Base-by-base conservation (phyloP, 2,329 filamentous ascomycete species). In the Alternaria brassicicola region DNA sequence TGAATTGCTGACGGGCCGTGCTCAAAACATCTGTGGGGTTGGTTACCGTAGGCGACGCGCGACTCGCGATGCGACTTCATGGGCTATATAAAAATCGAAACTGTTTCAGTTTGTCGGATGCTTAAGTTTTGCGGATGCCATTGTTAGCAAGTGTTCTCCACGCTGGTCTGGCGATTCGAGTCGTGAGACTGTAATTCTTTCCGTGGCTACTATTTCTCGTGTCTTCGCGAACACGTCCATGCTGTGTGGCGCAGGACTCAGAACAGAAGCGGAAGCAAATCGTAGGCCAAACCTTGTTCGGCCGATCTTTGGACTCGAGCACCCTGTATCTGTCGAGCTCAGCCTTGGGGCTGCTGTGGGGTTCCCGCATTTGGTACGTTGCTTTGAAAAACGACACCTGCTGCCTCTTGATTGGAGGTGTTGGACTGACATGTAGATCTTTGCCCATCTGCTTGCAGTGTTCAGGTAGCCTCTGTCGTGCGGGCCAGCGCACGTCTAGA, bases 271-370 rank as follows among this genome's bases (percentile, higher is more conserved):
- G 41, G 57, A 59, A 62, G 47, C 38, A 28, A 47, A 52, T 59
- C 31, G 42, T 52, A 38, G 41, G 45, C 33, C 39, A 47, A 57
- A 52, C 62, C 54, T 50, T 57, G 59, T 64, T 59, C 19, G 60
- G 62, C 46, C 28, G 50, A 58, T 65, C 42, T 17, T 43, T 47
- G 52, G 52, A 50, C 50, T 47, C 43, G 25, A 59, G 55, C 41
- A 49, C 47, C 49, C 50, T 59, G 35, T 48, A 64, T 64, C 49
- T n/a, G 59, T 59, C 46, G 23, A 52, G 62, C 69, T 67, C 61
- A 54, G 52, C 66, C 50, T 52, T 60, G 58, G 63, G 63, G 65
- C 53, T 68, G 57, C 59, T 61, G 58, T 69, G 63, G 62, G 55
- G 62, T 60, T 62, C 13, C 66, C 57, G 46, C 52, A 63, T 65